Base-by-base conservation (phyloP, 73 alveolate genomes). In the Stentor coeruleus region DNA sequence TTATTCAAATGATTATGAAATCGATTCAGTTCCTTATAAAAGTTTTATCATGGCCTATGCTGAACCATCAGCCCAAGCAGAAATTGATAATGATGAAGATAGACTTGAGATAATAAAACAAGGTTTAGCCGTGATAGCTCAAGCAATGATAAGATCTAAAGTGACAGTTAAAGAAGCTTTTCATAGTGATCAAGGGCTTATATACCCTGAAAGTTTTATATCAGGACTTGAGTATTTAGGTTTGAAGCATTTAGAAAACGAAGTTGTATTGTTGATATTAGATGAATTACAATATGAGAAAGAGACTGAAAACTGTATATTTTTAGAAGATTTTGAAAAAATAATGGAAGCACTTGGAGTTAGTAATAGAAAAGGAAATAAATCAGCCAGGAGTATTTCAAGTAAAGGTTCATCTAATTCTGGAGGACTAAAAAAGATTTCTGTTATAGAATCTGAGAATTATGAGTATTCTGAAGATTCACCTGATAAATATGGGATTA, bases 241-340 rank as follows among this genome's bases (percentile, higher is more conserved):
- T 11, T 11, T 66, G 79, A 66, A 66, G 1, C n/a, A 33, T 33
- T 20, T 66, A 20, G 39, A 66, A 20, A 37, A 66, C n/a, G 79
- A 66, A 1, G n/a, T 20, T 1, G 79, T 66, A 0, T 20, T 66
- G 0, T 33, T 85, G 0, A 85, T 58, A 39, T 84, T 89, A n/a
- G 81, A 55, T 38, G 26, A 20, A 59, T n/a, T 82, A 3, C 60
- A 72, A 72, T 83, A 82, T 74, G 86, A 86, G 49, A 31, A 42
- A 82, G 84, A 82, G 82, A 66, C n/a, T 2, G 84, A 86, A 82
- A 74, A 74, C 39, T 20, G 88, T 84, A 39, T 86, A 59, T 2
- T 88, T 89, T 38, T 77, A 76, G 40, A 83, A 72, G 81, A 84
- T 77, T 59, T 88, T 88, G 74, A 84, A 84, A 11, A 88, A 80